Evolutionary conservation across 1,139 yeast species (phyloP).

Genomic region (Suhomyces panamericanus): DNA sequence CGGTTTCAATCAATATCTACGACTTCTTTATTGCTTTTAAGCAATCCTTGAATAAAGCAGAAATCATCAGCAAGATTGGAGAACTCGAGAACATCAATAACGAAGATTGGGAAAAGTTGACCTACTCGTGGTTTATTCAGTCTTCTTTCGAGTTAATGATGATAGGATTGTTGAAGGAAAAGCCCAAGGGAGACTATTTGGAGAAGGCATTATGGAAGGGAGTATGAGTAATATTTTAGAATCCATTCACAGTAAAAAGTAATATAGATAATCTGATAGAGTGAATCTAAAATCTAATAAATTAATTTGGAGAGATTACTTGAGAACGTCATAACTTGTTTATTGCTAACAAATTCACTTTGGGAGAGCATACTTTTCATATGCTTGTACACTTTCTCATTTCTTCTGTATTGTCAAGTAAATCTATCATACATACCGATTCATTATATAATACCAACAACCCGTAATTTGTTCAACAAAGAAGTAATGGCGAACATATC

Average conservation of each 20-base stretch:
- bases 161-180: constrained; percentile 44
- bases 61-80: constrained; percentile 24
- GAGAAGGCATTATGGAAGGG: constrained; percentile 50
- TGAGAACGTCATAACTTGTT: too few species aligned
- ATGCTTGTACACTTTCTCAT: too few species aligned
- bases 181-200: constrained; percentile 46
- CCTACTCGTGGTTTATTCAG: constrained; percentile 46
- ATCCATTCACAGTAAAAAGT: background rate
- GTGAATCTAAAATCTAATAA: background rate
- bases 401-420: background rate
- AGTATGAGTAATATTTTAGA: constrained; percentile 19
- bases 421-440: background rate
- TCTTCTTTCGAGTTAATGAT: constrained; percentile 42
- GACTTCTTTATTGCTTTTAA: constrained; percentile 78
- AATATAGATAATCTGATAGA: background rate
- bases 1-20: constrained; percentile 66
- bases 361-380: too few species aligned
- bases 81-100: constrained; percentile 4
- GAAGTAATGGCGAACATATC: background rate
- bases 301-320: too few species aligned
- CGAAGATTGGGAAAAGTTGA: constrained; percentile 28
- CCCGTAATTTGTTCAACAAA: too few species aligned
- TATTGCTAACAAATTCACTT: too few species aligned
- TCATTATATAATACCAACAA: background rate
- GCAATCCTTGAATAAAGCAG: constrained; percentile 47